Conservation (phyloP, 208 protist genomes). For the Porcisia deanei region DNA sequence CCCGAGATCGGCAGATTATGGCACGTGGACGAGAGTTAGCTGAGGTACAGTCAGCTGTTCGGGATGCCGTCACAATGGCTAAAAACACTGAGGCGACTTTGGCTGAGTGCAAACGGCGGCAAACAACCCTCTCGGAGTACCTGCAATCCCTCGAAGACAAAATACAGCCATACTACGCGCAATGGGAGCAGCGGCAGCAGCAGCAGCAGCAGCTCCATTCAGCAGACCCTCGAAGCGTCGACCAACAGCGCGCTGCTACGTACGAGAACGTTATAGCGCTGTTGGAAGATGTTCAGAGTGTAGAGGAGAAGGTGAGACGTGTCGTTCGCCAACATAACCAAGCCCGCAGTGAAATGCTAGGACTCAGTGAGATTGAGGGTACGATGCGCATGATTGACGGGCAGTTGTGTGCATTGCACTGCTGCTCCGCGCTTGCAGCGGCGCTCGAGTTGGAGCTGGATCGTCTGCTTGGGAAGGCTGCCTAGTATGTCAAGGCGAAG, state of each 20-base stretch:
- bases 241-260: slow-evolving; percentile 43
- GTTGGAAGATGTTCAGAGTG: slow-evolving; percentile 62
- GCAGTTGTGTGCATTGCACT: slow-evolving; percentile 65
- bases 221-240: slow-evolving; percentile 22
- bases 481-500: neutral
- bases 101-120: slow-evolving; percentile 53
- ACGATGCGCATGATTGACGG: slow-evolving; percentile 58
- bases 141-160: slow-evolving; percentile 69
- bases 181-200: slow-evolving; percentile 29
- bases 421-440: slow-evolving; percentile 42
- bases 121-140: slow-evolving; percentile 45
- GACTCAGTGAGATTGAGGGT: slow-evolving; percentile 47
- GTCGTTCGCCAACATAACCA: slow-evolving; percentile 67
- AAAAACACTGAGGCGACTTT: slow-evolving; percentile 51
- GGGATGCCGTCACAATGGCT: slow-evolving; percentile 48
- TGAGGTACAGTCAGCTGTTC: slow-evolving; percentile 45
- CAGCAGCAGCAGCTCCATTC: slow-evolving; percentile 25
- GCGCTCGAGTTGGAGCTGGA: slow-evolving; percentile 69
- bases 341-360: slow-evolving; percentile 36
- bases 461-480: slow-evolving; percentile 47
- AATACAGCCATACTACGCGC: slow-evolving; percentile 57
- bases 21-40: slow-evolving; percentile 58
- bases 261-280: slow-evolving; percentile 66
- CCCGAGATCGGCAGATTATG: slow-evolving; percentile 71
- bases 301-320: slow-evolving; percentile 51